phyloP scores from a whole-genome alignment of 768 basidiomycete species.

The Melanogaster broomeanus region DNA sequence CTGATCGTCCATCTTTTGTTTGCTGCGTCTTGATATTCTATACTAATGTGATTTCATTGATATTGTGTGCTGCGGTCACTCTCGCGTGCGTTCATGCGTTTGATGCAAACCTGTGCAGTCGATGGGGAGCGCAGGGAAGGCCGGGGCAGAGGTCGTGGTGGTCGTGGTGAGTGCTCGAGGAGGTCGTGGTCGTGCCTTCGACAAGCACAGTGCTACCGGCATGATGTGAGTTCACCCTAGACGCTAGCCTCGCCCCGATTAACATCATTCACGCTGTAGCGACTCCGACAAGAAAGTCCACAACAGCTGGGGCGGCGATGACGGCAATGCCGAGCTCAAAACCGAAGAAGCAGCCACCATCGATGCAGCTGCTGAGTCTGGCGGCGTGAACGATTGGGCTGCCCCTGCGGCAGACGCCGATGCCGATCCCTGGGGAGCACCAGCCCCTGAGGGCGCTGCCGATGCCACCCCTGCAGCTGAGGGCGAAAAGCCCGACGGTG shows the following conservation, averaged over 20 bases:
- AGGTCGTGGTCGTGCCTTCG: conserved; percentile 73
- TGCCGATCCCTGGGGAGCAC: conserved; percentile 32
- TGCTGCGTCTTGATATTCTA: neutral
- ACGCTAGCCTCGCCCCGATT: neutral
- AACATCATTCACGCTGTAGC: conserved; percentile 41
- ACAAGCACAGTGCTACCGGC: conserved; percentile 86
- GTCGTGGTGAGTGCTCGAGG: conserved; percentile 52
- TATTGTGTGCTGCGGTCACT: too few relatives aligned
- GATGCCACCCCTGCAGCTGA: conserved; percentile 38
- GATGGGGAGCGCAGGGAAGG: conserved; percentile 49
- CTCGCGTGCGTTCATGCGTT: neutral
- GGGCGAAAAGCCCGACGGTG: conserved; percentile 39
- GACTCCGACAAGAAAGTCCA: conserved; percentile 96
- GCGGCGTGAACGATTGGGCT: conserved; percentile 39
- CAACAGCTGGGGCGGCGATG: conserved; percentile 94
- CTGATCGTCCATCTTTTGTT: neutral
- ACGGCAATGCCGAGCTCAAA: conserved; percentile 81
- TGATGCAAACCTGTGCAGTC: conserved; percentile 25
- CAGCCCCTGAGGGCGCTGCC: conserved; percentile 26
- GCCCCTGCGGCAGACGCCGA: conserved; percentile 8
- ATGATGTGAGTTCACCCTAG: conserved; percentile 58
- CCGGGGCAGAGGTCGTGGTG: conserved; percentile 46
- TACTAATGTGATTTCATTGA: neutral
- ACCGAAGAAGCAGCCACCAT: conserved; percentile 71
- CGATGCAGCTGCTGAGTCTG: conserved; percentile 64